phyloP scores from a whole-genome alignment of 1,139 yeast genomes.

The Ogataea hybrid region DNA sequence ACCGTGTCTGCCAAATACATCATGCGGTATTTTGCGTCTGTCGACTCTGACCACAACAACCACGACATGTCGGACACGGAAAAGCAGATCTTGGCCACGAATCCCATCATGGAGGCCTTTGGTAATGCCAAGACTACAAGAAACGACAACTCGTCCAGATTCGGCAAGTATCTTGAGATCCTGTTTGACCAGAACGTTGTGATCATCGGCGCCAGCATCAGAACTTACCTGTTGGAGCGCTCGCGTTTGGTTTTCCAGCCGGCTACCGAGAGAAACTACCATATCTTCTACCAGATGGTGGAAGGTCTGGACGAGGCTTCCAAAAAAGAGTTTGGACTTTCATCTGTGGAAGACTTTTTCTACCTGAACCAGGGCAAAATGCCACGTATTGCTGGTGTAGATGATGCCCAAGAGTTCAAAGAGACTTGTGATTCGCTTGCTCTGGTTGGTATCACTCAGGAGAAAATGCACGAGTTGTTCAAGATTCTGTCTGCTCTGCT shows the following conservation, averaged over 20 bases:
- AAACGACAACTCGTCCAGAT: slow-evolving; percentile 95
- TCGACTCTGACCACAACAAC: slow-evolving; percentile 54
- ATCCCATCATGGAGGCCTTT: slow-evolving; percentile 98
- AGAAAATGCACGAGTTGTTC: slow-evolving; percentile 68
- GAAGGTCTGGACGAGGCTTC: slow-evolving; percentile 69
- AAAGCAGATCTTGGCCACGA: slow-evolving; percentile 92
- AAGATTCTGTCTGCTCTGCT: slow-evolving; percentile 82
- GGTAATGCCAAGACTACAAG: slow-evolving; percentile 98
- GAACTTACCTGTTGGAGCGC: slow-evolving; percentile 90
- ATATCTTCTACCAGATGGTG: slow-evolving; percentile 88
- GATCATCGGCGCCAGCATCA: slow-evolving; percentile 90
- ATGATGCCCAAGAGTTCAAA: slow-evolving; percentile 74
- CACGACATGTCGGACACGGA: slow-evolving; percentile 90
- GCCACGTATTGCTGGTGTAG: slow-evolving; percentile 69
- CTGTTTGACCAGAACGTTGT: slow-evolving; percentile 70
- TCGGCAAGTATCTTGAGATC: slow-evolving; percentile 94
- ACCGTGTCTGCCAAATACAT: slow-evolving; percentile 96
- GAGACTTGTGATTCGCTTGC: slow-evolving; percentile 73
- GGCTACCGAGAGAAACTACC: slow-evolving; percentile 83
- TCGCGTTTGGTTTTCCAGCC: slow-evolving; percentile 96
- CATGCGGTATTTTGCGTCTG: slow-evolving; percentile 97
- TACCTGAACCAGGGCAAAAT: slow-evolving; percentile 92
- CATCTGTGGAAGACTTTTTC: slow-evolving; percentile 64
- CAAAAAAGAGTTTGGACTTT: slow-evolving; percentile 58
- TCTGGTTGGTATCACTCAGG: slow-evolving; percentile 69